Conservation (phyloP, 2,329 filamentous ascomycete species). For the Colletotrichum caudatum region DNA sequence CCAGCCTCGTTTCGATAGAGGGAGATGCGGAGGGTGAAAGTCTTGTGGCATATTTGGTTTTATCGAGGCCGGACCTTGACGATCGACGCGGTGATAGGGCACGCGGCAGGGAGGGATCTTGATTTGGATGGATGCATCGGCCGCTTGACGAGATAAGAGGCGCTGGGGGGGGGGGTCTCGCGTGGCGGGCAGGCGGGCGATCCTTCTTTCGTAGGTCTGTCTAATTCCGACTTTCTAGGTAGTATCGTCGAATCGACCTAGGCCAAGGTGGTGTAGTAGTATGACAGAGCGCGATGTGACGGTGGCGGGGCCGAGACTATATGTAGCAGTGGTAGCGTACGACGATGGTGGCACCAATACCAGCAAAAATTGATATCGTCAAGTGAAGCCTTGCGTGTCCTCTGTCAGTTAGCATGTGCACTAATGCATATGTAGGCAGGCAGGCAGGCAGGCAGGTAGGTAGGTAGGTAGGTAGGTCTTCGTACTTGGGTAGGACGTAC, state of each 20-base stretch:
- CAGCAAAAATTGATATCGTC: neutral
- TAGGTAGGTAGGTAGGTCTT: no score
- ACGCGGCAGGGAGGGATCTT: neutral
- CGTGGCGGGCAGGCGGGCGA: conserved; percentile 15
- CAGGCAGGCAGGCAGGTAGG: no score
- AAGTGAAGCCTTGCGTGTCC: neutral
- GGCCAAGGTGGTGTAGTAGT: neutral
- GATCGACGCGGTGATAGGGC: no score
- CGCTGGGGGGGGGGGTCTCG: conserved; percentile 8
- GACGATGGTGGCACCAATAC: neutral
- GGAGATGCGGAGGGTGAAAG: neutral
- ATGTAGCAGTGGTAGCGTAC: neutral
- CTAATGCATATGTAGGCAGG: no score
- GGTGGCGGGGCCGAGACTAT: conserved; percentile 4
- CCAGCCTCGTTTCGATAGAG: conserved; percentile 18
- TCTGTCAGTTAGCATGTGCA: no score
- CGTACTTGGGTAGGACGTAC: no score
- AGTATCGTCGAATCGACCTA: neutral
- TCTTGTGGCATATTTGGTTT: neutral
- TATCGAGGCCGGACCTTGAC: neutral
- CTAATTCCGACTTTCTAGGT: no score
- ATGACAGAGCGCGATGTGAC: neutral
- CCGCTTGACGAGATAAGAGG: neutral
- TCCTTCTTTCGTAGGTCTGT: neutral
- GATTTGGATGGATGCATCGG: neutral